Evolutionary conservation across 2,329 filamentous ascomycete genomes (phyloP), one percentile per base, ranked within the genome.

Genomic region (Epichloe scottii): DNA sequence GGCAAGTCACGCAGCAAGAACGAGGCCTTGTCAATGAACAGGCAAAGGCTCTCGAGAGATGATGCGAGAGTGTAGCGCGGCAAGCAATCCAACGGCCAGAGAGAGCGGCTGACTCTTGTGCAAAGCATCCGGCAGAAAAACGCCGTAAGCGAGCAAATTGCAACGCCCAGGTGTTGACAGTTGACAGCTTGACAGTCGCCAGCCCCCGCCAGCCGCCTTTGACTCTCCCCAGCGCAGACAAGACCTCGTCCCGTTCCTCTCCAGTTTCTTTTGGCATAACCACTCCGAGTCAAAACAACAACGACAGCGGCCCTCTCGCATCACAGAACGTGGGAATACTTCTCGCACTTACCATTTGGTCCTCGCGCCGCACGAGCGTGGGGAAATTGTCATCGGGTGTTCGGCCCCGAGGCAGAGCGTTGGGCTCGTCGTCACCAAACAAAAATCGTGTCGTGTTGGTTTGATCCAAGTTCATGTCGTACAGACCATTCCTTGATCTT

Each of bases 361-460:
- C 72, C 49, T 78, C 76, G 56, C 82, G 81, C 51, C 85, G 80
- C 60, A 87, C 80, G 56, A 93, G 77, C 55, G 91, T 90, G 33
- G 90, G 89, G 60, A 96, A 97, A 62, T 82, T 85, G 65, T 95
- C 88, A 61, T 94, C 85, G 47, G 80, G 82, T 56, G 82, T 81
- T 51, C 84, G 81, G 69, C 57, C 61, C 26, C 60, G 63, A 12
- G 58, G 59, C 23, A 63, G 41, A n/a, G 62, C 57, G 87, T 79
- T 65, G 10, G 64, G 58, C 50, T 89, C 83, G 54, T 89, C 88
- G 60, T 89, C 86, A 54, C 85, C 85, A 64, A 96, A 95, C 38
- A 95, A 74, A 62, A 94, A 95, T 51, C 86, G 83, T 26, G 88
- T 80, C 12, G 87, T 89, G 69, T 93, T 90, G 61, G 89, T 89